Evolutionary conservation across 768 basidiomycete species (phyloP), one percentile per base, ranked within the genome.

Genomic region (Tylopilus sp.): DNA sequence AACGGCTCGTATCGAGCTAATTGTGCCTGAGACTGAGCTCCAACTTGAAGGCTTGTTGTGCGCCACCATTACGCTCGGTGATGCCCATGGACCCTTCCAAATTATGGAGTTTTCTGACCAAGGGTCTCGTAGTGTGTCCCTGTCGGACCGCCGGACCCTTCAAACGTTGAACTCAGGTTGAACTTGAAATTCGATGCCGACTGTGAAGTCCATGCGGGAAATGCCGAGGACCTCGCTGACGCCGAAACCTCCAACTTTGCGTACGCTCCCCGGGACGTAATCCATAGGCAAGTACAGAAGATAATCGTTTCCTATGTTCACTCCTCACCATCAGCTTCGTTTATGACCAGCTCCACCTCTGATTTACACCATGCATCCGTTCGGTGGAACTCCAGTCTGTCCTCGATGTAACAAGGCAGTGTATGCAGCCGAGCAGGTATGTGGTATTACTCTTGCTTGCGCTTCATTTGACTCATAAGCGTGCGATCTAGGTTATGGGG

Each of bases 381-480:
- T 85, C 61, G 83, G 84, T 54, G 86, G 83, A 40, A 81, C 82
- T 4, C 80, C 87, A 25, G 69, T 74, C 47, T 94, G 91, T 64
- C 86, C 91, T 15, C 71, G 81, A 62, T 94, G 91, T 69, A 69
- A 68, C 51, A 90, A 85, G 69, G 68, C 79, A 0, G 92, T 94
- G 28, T 95, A 95, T 70, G 87, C 86, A 53, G 91, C 91, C 46
- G 91, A 95, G 68, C 90, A 94, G 79, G 88, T 85, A 53, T 56
- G 75, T 30, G 25, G 13, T 40, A 47, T 44, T 31, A 15, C 15
- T 9, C 15, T 31, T 11, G 13, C 56, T 39, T 18, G 28, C 28
- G 6, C 28, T 26, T 26, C 43, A 41, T 36, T 48, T 17, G 21
- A 47, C 44, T 52, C 35, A 55, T 54, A 8, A 26, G 13, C 38